Conservation (phyloP, 371 early-diverging fungal genomes). For the Smittium culicis region DNA sequence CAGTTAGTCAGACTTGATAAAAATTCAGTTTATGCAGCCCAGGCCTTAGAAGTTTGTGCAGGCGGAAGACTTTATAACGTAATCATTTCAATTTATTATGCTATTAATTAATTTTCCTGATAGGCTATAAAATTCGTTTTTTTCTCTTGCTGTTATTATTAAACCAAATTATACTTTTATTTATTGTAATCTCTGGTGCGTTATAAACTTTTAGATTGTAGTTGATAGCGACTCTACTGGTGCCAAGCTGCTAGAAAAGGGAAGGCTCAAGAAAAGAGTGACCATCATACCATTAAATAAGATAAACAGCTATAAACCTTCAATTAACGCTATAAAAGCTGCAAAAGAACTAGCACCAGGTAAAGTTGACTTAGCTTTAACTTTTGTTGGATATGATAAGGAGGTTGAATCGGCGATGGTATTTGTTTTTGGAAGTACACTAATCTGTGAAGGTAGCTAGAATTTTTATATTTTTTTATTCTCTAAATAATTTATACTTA, state of each 20-base stretch:
- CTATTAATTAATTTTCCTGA: too few relatives aligned
- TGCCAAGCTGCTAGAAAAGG: slow-evolving; percentile 64
- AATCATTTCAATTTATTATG: too few relatives aligned
- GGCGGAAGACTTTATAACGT: slow-evolving; percentile 88
- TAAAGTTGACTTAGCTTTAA: slow-evolving; percentile 67
- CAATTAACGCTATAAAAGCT: slow-evolving; percentile 40
- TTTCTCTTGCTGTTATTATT: not conserved
- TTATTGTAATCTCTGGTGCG: not conserved
- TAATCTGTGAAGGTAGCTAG: slow-evolving; percentile 55
- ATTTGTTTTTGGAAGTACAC: slow-evolving; percentile 87
- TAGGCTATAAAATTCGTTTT: too few relatives aligned
- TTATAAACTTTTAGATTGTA: slow-evolving; percentile 31
- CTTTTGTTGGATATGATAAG: slow-evolving; percentile 63
- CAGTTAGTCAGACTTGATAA: slow-evolving; percentile 62
- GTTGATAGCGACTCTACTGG: slow-evolving; percentile 85
- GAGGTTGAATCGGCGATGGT: slow-evolving; percentile 77
- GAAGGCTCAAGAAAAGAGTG: slow-evolving; percentile 65
- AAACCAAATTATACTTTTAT: not conserved
- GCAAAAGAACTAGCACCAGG: slow-evolving; percentile 70
- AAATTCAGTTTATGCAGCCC: slow-evolving; percentile 41
- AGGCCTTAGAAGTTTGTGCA: slow-evolving; percentile 86
- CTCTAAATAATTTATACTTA: too few relatives aligned
- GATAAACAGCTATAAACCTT: slow-evolving; percentile 51
- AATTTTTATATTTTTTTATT: not conserved
- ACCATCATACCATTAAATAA: slow-evolving; percentile 97